These are phyloP conservation scores for Fomitopsis betulina DNA, from an alignment of 1,284 basidiomycete species.

Conservation along the genomic window DNA sequence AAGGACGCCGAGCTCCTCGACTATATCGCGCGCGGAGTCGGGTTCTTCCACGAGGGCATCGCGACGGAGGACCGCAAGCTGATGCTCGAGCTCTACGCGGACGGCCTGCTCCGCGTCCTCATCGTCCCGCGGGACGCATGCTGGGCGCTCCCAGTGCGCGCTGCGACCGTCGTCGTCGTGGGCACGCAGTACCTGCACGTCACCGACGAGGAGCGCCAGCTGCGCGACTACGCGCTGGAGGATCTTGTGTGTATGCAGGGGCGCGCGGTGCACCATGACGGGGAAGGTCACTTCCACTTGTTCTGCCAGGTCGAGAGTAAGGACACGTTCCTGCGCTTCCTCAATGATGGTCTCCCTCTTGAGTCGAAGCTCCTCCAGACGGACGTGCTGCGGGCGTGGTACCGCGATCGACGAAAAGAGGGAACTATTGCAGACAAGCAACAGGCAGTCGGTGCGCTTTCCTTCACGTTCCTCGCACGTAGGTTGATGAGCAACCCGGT, in stretches of 20 bases:
- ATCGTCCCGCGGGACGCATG: slow-evolving; percentile 80
- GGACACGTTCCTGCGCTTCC: slow-evolving; percentile 75
- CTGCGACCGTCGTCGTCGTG: slow-evolving; percentile 83
- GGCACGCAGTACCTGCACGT: slow-evolving; percentile 83
- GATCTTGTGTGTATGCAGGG: slow-evolving; percentile 93
- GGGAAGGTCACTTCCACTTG: slow-evolving; percentile 70
- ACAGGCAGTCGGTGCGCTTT: slow-evolving; percentile 72
- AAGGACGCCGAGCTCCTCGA: slow-evolving; percentile 67
- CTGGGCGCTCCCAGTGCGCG: slow-evolving; percentile 83
- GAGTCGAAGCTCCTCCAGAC: slow-evolving; percentile 76
- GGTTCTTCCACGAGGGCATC: slow-evolving; percentile 80
- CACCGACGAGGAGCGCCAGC: slow-evolving; percentile 52
- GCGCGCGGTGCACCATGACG: slow-evolving; percentile 65
- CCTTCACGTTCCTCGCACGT: slow-evolving; percentile 78
- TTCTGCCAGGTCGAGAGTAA: slow-evolving; percentile 85
- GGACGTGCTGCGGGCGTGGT: slow-evolving; percentile 49
- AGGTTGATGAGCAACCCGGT: slow-evolving; percentile 79
- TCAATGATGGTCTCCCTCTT: slow-evolving; percentile 84
- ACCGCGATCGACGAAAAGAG: slow-evolving; percentile 34
- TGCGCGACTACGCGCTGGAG: slow-evolving; percentile 75
- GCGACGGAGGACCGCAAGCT: slow-evolving; percentile 67
- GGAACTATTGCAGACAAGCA: slow-evolving; percentile 50
- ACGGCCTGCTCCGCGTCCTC: slow-evolving; percentile 80
- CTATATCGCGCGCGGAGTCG: slow-evolving; percentile 85
- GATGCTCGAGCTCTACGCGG: slow-evolving; percentile 80